A percentile compares a stretch with the other conserved stretches of the same genome.
Conservation (phyloP, 805 yeast genomes). For the Nakazawaea molendinolei region DNA sequence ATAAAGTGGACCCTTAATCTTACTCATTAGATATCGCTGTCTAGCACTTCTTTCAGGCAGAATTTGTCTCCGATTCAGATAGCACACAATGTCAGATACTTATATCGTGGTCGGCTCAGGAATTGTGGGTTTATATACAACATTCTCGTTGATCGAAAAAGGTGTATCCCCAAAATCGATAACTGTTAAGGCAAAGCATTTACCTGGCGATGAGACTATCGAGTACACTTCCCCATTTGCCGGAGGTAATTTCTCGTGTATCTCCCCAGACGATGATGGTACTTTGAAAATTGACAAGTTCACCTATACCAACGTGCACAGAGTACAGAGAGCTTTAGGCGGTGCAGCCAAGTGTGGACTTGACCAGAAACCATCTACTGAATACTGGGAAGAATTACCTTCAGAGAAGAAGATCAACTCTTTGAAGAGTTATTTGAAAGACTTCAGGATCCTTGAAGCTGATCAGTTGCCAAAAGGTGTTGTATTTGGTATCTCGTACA, state of each 20-base stretch:
- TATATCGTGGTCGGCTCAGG: slow-evolving; percentile 38
- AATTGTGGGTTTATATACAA: slow-evolving; percentile 61
- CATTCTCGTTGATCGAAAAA: slow-evolving; percentile 37
- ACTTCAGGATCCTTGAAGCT: slow-evolving; percentile 31
- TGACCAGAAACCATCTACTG: slow-evolving; percentile 48
- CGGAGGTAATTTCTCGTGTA: slow-evolving; percentile 55
- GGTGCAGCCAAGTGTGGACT: slow-evolving; percentile 45
- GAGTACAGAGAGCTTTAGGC: slow-evolving; percentile 41
- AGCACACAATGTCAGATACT: slow-evolving; percentile 9
- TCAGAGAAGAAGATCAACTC: slow-evolving; percentile 39
- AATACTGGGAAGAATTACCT: slow-evolving; percentile 49
- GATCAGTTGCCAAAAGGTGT: slow-evolving; percentile 44
- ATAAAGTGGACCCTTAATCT: no score
- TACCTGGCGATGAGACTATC: slow-evolving; percentile 76
- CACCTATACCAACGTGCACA: slow-evolving; percentile 44
- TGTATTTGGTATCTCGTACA: slow-evolving; percentile 47
- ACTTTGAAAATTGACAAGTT: slow-evolving; percentile 45
- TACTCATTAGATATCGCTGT: no score
- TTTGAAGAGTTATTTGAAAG: slow-evolving; percentile 40
- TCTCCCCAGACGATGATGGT: slow-evolving; percentile 51
- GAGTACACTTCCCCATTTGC: slow-evolving; percentile 82
- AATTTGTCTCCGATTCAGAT: no score
- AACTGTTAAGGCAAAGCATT: slow-evolving; percentile 53
- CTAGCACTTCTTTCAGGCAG: no score
- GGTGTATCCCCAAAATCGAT: slow-evolving; percentile 36